A percentile compares a stretch with the other conserved stretches of the same genome.
Evolutionary conservation across 2,329 filamentous ascomycete species (phyloP).

Genomic region (Dactylellina cionopaga): DNA sequence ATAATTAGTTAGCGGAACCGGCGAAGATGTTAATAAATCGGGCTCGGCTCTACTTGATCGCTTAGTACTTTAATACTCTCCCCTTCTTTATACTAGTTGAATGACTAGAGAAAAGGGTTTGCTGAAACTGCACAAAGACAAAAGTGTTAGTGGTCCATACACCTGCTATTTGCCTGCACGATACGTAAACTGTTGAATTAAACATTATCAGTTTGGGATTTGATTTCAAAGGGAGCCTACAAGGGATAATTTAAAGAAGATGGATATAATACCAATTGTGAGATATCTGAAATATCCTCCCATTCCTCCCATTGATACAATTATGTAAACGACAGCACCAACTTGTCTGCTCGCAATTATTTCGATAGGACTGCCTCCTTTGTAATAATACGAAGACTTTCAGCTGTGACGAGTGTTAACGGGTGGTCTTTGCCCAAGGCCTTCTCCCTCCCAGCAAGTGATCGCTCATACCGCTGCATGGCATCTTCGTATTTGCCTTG

Average conservation of each 20-base stretch:
- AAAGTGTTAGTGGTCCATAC: neutral
- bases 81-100: neutral
- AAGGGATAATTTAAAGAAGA: neutral
- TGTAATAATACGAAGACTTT: neutral
- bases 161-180: neutral
- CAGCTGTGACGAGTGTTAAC: constrained; percentile 32
- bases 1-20: no score
- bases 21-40: no score
- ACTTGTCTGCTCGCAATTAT: neutral
- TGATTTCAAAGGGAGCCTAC: neutral
- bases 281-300: no score
- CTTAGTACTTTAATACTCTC: no score
- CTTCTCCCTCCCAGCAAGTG: no score
- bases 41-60: no score
- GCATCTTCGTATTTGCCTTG: no score
- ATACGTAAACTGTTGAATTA: neutral
- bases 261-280: neutral
- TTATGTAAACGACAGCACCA: neutral
- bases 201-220: neutral
- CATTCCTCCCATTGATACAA: neutral
- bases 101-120: neutral
- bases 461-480: no score
- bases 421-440: no score
- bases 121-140: neutral
- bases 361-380: neutral